Percentiles rank a stretch among this genome's conserved stretches.
Conservation (phyloP, 805 yeast species). For the Zygosaccharomyces lentus region DNA sequence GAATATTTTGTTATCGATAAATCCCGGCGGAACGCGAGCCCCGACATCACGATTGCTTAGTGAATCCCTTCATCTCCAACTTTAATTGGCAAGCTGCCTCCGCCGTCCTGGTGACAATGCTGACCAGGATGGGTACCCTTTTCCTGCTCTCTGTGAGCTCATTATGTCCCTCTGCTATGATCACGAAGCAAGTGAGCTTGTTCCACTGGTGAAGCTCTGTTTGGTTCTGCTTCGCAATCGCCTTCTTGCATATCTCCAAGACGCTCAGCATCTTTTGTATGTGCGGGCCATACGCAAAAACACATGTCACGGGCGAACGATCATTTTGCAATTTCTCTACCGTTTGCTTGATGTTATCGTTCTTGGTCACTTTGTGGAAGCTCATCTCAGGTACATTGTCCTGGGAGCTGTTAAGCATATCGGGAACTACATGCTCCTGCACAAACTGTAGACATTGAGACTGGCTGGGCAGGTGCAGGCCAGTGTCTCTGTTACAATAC, state of each 20-base stretch:
- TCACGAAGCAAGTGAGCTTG: slow-evolving; percentile 20
- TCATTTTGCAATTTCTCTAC: slow-evolving; percentile 15
- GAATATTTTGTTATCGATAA: background rate
- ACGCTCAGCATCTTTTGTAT: slow-evolving; percentile 27
- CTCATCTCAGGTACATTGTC: slow-evolving; percentile 1
- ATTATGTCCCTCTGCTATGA: slow-evolving; percentile 23
- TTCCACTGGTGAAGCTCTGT: slow-evolving; percentile 22
- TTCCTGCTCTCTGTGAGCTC: slow-evolving; percentile 25
- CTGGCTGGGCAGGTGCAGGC: slow-evolving; percentile 14
- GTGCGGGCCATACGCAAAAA: slow-evolving; percentile 29
- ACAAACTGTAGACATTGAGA: slow-evolving; percentile 17
- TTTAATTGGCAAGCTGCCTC: slow-evolving; percentile 2
- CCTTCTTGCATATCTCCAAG: slow-evolving; percentile 23
- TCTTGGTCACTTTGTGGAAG: slow-evolving; percentile 20
- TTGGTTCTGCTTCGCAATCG: background rate
- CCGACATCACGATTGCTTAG: slow-evolving; percentile 13
- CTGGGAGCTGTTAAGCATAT: slow-evolving; percentile 8
- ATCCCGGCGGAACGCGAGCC: background rate
- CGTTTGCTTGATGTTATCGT: slow-evolving; percentile 21
- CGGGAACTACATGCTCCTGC: slow-evolving; percentile 17
- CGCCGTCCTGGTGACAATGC: slow-evolving; percentile 6
- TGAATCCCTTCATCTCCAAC: slow-evolving; percentile 13
- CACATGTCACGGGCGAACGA: slow-evolving; percentile 8
- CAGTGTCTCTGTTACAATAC: slow-evolving; percentile 13
- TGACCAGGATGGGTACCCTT: slow-evolving; percentile 24